These are phyloP conservation scores for Triangularia verruculosa DNA, from an alignment of 2,329 filamentous ascomycete species.

Conservation along the genomic window DNA sequence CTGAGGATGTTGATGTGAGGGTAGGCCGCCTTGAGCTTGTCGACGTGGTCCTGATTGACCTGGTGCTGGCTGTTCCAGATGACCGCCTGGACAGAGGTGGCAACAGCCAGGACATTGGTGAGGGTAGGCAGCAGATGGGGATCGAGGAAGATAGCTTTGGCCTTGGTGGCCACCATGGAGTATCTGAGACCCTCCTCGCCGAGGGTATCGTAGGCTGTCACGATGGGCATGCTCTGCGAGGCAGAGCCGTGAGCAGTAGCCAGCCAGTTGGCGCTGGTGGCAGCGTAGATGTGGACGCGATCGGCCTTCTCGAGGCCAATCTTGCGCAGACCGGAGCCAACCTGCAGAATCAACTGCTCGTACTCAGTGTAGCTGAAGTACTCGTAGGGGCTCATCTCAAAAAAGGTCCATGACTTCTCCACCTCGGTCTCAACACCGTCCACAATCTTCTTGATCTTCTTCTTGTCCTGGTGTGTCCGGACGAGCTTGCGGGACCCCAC, in stretches of 20 bases:
- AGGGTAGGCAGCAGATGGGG: slow-evolving; percentile 63
- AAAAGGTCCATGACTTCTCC: slow-evolving; percentile 85
- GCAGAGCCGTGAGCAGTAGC: slow-evolving; percentile 50
- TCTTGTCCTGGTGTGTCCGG: slow-evolving; percentile 75
- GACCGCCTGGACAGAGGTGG: slow-evolving; percentile 48
- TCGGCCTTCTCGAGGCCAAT: slow-evolving; percentile 68
- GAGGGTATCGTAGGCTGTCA: slow-evolving; percentile 80
- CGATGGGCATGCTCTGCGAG: slow-evolving; percentile 77
- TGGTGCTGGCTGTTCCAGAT: slow-evolving; percentile 56
- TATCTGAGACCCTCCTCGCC: slow-evolving; percentile 73
- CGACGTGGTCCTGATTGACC: slow-evolving; percentile 49
- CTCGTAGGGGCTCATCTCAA: slow-evolving; percentile 75
- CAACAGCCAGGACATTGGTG: slow-evolving; percentile 51
- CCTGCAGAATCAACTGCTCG: slow-evolving; percentile 62
- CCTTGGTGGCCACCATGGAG: slow-evolving; percentile 68
- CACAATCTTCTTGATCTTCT: slow-evolving; percentile 85
- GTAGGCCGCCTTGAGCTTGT: slow-evolving; percentile 49
- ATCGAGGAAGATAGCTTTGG: slow-evolving; percentile 71
- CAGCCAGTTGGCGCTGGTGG: slow-evolving; percentile 60
- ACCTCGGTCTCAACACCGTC: slow-evolving; percentile 76
- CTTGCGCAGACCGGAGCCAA: slow-evolving; percentile 69
- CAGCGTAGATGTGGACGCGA: slow-evolving; percentile 75
- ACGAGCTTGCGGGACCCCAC: slow-evolving; percentile 71
- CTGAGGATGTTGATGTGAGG: slow-evolving; percentile 46
- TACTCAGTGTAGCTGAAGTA: slow-evolving; percentile 79